phyloP scores from a whole-genome alignment of 2,329 filamentous ascomycete genomes.

The Apiospora aurea region DNA sequence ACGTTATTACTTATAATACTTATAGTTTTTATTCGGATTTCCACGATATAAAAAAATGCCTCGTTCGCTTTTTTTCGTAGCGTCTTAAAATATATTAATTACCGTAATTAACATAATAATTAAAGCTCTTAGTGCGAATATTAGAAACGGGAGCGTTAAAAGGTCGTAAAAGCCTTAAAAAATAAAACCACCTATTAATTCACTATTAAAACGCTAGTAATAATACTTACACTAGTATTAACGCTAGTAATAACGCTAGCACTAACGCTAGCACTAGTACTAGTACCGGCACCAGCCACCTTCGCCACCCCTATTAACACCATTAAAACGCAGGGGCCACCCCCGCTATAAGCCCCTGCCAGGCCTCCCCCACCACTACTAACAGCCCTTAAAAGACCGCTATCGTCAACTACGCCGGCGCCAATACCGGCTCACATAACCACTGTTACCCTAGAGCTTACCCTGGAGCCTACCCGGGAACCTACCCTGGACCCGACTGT shows the following conservation, averaged over 20 bases:
- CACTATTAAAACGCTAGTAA: accelerated
- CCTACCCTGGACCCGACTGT: no score
- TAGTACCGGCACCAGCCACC: no score
- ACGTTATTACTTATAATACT: neutral
- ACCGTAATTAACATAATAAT: neutral
- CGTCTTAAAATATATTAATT: neutral
- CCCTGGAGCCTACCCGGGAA: neutral
- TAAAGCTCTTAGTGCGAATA: neutral
- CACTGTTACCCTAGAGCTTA: neutral
- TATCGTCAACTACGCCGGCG: neutral
- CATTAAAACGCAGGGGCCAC: neutral
- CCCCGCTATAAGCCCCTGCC: neutral
- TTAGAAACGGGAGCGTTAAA: neutral
- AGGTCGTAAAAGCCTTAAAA: neutral
- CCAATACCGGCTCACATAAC: no score
- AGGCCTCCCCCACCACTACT: neutral
- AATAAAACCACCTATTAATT: neutral
- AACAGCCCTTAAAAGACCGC: no score
- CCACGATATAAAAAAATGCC: neutral
- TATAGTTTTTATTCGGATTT: neutral
- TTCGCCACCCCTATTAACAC: neutral
- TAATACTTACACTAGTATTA: no score
- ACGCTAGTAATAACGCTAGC: no score
- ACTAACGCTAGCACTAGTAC: neutral
- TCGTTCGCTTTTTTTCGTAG: neutral